phyloP scores from a whole-genome alignment of 1,284 basidiomycete genomes.

The Ustilago nuda region DNA sequence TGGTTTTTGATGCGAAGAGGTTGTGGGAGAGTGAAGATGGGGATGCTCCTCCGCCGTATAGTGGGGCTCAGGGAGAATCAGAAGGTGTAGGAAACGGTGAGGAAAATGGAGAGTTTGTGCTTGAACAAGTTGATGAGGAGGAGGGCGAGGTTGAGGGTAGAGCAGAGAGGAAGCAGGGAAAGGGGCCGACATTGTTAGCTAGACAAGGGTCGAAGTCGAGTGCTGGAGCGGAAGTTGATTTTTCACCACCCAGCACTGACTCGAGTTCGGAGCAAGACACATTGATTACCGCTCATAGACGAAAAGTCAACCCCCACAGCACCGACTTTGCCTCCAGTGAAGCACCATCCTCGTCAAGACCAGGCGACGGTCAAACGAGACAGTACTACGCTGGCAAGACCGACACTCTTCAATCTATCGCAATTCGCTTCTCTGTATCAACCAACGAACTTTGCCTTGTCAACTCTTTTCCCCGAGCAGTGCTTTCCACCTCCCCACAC shows the following conservation, averaged over 20 bases:
- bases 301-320: slow-evolving; percentile 28
- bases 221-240: slow-evolving; percentile 29
- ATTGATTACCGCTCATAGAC: slow-evolving; percentile 1
- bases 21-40: slow-evolving; percentile 9
- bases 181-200: slow-evolving; percentile 7
- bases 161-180: not conserved
- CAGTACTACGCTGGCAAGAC: slow-evolving; percentile 48
- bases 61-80: not conserved
- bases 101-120: slow-evolving; percentile 17
- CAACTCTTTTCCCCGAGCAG: slow-evolving; percentile 39
- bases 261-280: not conserved
- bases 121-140: slow-evolving; percentile 18
- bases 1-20: slow-evolving; percentile 40
- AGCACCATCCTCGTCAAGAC: not conserved
- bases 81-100: not conserved
- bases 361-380: slow-evolving; percentile 25
- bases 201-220: slow-evolving; percentile 27
- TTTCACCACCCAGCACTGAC: not conserved
- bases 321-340: not conserved
- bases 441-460: slow-evolving; percentile 40
- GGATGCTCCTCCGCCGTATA: slow-evolving; percentile 29
- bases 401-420: slow-evolving; percentile 45
- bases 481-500: slow-evolving; percentile 46
- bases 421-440: slow-evolving; percentile 42
- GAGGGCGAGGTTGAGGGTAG: not conserved